A percentile compares a stretch with the other conserved stretches of the same genome.
These are phyloP conservation scores for Hyaloscypha bicolor DNA, from an alignment of 495 filamentous ascomycete genomes.

Conservation along the genomic window DNA sequence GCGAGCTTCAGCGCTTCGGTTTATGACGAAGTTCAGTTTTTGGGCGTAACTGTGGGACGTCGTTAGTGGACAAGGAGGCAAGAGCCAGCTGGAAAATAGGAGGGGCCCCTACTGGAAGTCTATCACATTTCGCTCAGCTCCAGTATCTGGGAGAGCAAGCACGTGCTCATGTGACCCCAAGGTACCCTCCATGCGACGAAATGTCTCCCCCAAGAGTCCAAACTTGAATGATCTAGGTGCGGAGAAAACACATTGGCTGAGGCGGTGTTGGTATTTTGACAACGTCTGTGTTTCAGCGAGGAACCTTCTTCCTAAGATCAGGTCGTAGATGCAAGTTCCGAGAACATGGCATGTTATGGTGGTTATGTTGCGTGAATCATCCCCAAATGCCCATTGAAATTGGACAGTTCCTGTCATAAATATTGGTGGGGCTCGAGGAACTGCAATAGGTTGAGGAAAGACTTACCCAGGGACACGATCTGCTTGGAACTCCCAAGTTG, in stretches of 20 bases:
- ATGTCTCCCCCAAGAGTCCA: neutral
- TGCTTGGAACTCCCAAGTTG: too few species aligned
- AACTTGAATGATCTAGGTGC: neutral
- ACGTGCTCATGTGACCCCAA: neutral
- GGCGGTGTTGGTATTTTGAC: neutral
- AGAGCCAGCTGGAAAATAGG: neutral
- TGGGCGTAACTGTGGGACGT: neutral
- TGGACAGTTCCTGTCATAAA: too few species aligned
- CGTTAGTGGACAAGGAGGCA: neutral
- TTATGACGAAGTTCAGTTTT: neutral
- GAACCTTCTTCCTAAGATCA: neutral
- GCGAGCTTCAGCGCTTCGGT: neutral
- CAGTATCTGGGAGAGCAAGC: neutral
- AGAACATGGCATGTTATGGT: neutral
- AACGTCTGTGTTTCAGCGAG: neutral
- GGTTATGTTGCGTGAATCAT: too few species aligned
- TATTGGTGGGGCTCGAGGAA: too few species aligned
- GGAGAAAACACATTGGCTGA: neutral
- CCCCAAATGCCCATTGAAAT: too few species aligned
- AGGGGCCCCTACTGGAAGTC: neutral
- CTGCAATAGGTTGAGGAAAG: too few species aligned
- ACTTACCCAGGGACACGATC: too few species aligned
- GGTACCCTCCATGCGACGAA: neutral
- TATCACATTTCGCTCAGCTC: conserved; percentile 1
- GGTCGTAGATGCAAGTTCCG: neutral